Evolutionary conservation across 2,329 filamentous ascomycete species (phyloP).

Genomic region (Paraphaeosphaeria sporulosa): DNA sequence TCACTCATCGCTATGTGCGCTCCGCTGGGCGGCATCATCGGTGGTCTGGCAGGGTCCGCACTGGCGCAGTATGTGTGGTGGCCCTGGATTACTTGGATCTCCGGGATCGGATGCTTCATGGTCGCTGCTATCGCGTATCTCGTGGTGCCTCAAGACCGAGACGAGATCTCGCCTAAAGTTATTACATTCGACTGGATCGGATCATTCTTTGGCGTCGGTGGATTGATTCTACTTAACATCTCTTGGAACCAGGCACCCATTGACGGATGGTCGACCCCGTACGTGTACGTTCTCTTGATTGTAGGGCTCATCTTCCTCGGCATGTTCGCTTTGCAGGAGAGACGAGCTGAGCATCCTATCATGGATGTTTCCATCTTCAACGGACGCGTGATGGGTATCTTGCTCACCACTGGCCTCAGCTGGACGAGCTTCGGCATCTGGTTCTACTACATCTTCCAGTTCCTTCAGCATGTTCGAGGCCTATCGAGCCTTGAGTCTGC

Average conservation of each 20-base stretch:
- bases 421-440: conserved; percentile 45
- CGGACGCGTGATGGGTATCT: conserved; percentile 61
- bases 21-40: conserved; percentile 43
- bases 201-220: not conserved
- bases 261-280: conserved; percentile 65
- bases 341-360: conserved; percentile 59
- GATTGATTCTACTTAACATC: conserved; percentile 66
- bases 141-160: not conserved
- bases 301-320: conserved; percentile 63
- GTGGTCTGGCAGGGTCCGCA: conserved; percentile 51
- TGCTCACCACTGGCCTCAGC: conserved; percentile 59
- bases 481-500: conserved; percentile 34
- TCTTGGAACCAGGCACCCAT: conserved; percentile 71
- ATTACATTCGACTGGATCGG: not conserved
- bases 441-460: conserved; percentile 42
- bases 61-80: conserved; percentile 58
- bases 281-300: conserved; percentile 64
- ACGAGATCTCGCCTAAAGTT: not conserved
- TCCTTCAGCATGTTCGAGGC: conserved; percentile 32
- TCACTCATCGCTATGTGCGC: conserved; percentile 58
- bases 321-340: conserved; percentile 58
- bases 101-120: conserved; percentile 49
- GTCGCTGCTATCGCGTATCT: conserved; percentile 34
- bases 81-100: conserved; percentile 61
- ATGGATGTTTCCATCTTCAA: conserved; percentile 63